phyloP scores from a whole-genome alignment of 106 monocot genomes.

The Platanthera zijinensis region DNA sequence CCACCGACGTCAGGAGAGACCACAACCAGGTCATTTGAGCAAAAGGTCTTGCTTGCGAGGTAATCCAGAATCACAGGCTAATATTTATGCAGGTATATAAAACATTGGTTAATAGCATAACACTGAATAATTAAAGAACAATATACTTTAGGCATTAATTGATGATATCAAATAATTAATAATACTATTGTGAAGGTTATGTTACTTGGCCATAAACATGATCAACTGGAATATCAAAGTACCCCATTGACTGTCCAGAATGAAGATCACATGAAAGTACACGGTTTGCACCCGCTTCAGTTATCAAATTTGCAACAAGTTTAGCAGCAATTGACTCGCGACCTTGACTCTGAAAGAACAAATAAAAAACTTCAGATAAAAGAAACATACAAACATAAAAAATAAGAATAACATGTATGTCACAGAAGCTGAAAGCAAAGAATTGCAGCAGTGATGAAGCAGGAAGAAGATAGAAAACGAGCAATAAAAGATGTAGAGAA shows the following conservation, averaged over 20 bases:
- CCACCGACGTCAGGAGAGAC: conserved; percentile 96
- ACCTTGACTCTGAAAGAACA: conserved; percentile 59
- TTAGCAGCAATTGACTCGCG: conserved; percentile 90
- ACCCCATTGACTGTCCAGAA: conserved; percentile 86
- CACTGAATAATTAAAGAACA: not conserved
- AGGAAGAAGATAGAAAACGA: not conserved
- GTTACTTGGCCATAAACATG: conserved; percentile 79
- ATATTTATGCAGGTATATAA: not conserved
- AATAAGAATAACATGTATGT: not conserved
- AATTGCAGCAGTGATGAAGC: not conserved
- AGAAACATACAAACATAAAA: not conserved
- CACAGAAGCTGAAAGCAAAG: not conserved
- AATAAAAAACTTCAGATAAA: not conserved
- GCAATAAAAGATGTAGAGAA: not conserved
- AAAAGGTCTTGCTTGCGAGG: conserved; percentile 83
- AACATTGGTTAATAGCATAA: not conserved
- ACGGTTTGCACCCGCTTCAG: conserved; percentile 83
- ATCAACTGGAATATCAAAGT: conserved; percentile 88
- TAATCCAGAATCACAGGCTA: conserved; percentile 89
- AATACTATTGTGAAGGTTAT: not conserved
- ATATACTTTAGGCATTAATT: not conserved
- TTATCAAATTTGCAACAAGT: conserved; percentile 82
- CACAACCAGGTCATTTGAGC: conserved; percentile 78
- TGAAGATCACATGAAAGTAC: conserved; percentile 89
- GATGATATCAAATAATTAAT: not conserved